Conservation (phyloP, 2,329 filamentous ascomycete genomes). For the Aspergillus floridensis region DNA sequence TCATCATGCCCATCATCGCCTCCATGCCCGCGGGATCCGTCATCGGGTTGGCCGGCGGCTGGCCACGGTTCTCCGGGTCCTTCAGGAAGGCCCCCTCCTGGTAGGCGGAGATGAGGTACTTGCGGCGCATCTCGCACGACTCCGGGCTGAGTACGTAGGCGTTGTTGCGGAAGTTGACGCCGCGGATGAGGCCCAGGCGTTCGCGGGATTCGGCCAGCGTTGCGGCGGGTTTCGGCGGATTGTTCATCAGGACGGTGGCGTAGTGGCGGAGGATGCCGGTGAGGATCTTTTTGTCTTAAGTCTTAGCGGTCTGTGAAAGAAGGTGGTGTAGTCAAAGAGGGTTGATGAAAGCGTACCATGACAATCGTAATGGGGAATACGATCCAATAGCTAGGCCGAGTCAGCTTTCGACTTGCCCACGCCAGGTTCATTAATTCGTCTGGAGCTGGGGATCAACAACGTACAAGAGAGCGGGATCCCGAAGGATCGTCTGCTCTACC, state of each 20-base stretch:
- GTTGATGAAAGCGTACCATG: constrained; percentile 61
- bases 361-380: constrained; percentile 94
- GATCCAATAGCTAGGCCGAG: constrained; percentile 83
- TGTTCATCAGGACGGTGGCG: constrained; percentile 84
- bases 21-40: constrained; percentile 96
- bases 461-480: constrained; percentile 97
- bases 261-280: constrained; percentile 97
- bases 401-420: neutral
- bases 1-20: constrained; percentile 99
- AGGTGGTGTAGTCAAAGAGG: too few species aligned
- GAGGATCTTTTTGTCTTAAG: constrained; percentile 62
- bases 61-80: constrained; percentile 78
- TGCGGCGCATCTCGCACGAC: constrained; percentile 77
- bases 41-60: constrained; percentile 90
- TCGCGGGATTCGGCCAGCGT: constrained; percentile 65
- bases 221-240: constrained; percentile 73
- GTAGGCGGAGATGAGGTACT: constrained; percentile 74
- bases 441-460: constrained; percentile 33
- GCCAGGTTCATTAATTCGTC: neutral
- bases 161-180: constrained; percentile 80
- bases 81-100: constrained; percentile 87
- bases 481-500: constrained; percentile 89
- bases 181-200: constrained; percentile 78
- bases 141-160: constrained; percentile 73
- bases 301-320: neutral